Evolutionary conservation across 2,329 filamentous ascomycete species (phyloP), one percentile per base, ranked within the genome.

Genomic region (Monosporascus ibericus): DNA sequence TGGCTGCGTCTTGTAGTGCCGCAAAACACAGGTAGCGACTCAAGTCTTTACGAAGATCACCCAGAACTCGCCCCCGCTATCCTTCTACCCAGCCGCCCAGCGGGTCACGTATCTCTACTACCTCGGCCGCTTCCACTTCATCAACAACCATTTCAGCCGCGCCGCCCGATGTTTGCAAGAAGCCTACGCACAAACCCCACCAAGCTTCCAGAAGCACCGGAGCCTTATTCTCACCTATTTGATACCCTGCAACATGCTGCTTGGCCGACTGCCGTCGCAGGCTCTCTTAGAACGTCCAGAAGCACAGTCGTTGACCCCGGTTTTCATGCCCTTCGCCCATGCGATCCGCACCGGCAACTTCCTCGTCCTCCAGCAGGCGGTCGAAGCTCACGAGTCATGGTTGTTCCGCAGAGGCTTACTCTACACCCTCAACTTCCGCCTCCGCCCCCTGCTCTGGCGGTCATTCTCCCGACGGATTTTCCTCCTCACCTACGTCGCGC

Each of bases 101-200:
- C 84, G 91, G 48, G 90, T 96, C 48, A 95, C 91, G 3, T 97
- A 92, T 62, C 84, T 97, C 15, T 96, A 96, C 73, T 96, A 96
- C 66, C 85, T 97, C 6, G 92, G 92, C 18, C 86, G 91, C 53
- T 96, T 92, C 71, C 84, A 92, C 64, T 90, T 95, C 67, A 84
- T 88, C 57, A 92, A 90, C 68, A 87, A 85, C 59, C 86, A 95
- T 65, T 96, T 90, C 69, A 83, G 82, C 56, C 85, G 88, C 25
- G 90, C 92, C 0, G 82, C 86, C 49, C 75, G 83, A 48, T 90
- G 87, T 37, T 75, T 96, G 6, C 82, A 95, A 63, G 79, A 85
- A 25, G 90, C 92, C 3, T 96, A 95, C 69, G 73, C 85, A 48
- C 86, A 95, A 68, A 82, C 78, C 0, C 79, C 78, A 1, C 62